A percentile compares a stretch with the other conserved stretches of the same genome.
Conservation (phyloP, 176 grass and related monocot species). For the Thalia dealbata region DNA sequence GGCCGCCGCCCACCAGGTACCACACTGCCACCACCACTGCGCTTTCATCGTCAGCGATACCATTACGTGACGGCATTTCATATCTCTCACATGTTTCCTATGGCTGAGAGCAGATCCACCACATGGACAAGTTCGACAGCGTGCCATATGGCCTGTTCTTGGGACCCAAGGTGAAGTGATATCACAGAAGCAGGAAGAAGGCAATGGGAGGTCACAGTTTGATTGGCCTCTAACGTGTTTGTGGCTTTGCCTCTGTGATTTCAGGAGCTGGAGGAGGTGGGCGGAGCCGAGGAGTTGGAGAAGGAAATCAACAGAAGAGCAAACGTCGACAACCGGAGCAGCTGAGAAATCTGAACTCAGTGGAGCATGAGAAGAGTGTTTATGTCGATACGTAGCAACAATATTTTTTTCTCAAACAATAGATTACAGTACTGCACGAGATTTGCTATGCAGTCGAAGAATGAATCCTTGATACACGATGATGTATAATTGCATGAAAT, state of each 20-base stretch:
- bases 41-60: neutral
- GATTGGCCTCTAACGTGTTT: neutral
- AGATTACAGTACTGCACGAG: too few relatives aligned
- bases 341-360: neutral
- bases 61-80: neutral
- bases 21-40: too few relatives aligned
- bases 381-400: too few relatives aligned
- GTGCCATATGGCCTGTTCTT: conserved; percentile 84
- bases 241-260: conserved; percentile 2
- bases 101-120: conserved; percentile 51
- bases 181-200: neutral
- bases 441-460: too few relatives aligned
- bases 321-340: conserved; percentile 27
- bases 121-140: conserved; percentile 80
- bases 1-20: conserved; percentile 77
- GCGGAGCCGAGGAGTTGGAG: conserved; percentile 64
- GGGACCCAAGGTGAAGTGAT: conserved; percentile 60
- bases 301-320: conserved; percentile 64
- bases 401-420: too few relatives aligned
- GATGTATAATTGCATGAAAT: too few relatives aligned
- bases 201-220: neutral
- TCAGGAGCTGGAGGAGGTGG: conserved; percentile 78
- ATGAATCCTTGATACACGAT: too few relatives aligned
- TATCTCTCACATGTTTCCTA: neutral
- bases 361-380: too few relatives aligned